Base-by-base conservation (phyloP, 164 flowering plant species). In the Vitis riparia region DNA sequence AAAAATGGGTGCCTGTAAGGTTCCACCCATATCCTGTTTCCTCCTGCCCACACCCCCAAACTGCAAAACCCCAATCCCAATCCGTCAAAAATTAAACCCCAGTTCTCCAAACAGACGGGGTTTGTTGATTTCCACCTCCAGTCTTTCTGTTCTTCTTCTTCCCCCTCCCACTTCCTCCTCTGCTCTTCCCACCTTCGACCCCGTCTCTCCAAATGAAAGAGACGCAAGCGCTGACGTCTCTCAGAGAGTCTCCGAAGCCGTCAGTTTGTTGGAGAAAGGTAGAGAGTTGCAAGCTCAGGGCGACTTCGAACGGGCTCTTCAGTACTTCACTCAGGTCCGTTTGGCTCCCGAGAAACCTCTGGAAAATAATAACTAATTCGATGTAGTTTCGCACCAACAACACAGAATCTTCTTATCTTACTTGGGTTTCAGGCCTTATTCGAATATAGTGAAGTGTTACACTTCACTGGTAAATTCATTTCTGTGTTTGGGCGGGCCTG, bases 231-330 rank as follows among this genome's bases (percentile, higher is more conserved):
- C 55, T 8, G 14, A 59, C 2, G 65, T 83, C 19, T 68, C 88
- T 23, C 70, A 37, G 19, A 76, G 92, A 56, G 68, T 88, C 3
- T 59, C 81, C 1, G 77, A 80, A 16, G 92, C 89, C 3, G 67
- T 88, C 17, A 82, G 71, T 27, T 75, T 88, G 77, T 80, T 88
- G 50, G 91, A 88, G 64, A 84, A 71, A 75, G 91, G 88, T 2
- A 81, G 78, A 67, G 88, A 86, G 16, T 83, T 86, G 74, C 89
- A 88, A 80, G 92, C 88, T 56, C 77, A 78, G 52, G 92, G 92
- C 11, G 87, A 88, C 72, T 88, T 88, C 59, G 51, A 14, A 55
- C 72, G 69, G 56, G 92, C 92, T 64, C 86, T 88, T 13, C 56
- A 71, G 9, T 88, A 71, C 73, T 88, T 86, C 80, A 79, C 86